Conservation (phyloP, 495 filamentous ascomycete genomes). For the Penicillium canariense region DNA sequence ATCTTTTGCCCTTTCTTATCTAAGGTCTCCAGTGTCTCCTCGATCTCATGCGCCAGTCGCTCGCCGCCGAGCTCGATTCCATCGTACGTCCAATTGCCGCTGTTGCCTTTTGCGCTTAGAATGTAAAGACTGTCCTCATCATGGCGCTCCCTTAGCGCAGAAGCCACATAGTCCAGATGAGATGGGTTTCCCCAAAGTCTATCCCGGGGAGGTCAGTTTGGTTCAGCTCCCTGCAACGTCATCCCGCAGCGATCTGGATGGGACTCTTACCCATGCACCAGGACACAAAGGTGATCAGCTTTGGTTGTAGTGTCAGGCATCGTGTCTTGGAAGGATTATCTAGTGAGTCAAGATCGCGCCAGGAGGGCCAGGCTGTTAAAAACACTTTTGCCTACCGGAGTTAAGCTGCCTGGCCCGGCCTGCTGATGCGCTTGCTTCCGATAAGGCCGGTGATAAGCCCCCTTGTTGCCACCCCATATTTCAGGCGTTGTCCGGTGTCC, state of each 20-base stretch:
- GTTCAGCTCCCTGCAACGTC: neutral
- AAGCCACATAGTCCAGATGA: slow-evolving; percentile 72
- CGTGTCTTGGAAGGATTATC: neutral
- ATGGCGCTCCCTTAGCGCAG: slow-evolving; percentile 62
- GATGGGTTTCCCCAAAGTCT: slow-evolving; percentile 91
- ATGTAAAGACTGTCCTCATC: slow-evolving; percentile 66
- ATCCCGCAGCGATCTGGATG: neutral
- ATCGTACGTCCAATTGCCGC: slow-evolving; percentile 86
- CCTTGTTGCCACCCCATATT: neutral
- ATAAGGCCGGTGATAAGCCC: slow-evolving; percentile 4
- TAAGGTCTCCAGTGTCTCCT: slow-evolving; percentile 71
- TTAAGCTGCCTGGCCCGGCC: slow-evolving; percentile 1
- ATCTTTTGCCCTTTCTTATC: slow-evolving; percentile 64
- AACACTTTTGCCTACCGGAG: slow-evolving; percentile 2
- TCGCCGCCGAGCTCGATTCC: slow-evolving; percentile 90
- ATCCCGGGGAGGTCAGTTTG: slow-evolving; percentile 9
- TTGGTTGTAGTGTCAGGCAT: slow-evolving; percentile 17
- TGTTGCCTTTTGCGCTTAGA: slow-evolving; percentile 74
- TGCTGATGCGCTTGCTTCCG: neutral
- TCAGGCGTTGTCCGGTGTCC: neutral
- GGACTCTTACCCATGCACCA: slow-evolving; percentile 81
- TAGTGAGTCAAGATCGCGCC: neutral
- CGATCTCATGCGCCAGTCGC: slow-evolving; percentile 82
- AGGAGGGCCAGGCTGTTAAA: neutral
- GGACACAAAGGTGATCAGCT: slow-evolving; percentile 79